phyloP scores from a whole-genome alignment of 2,329 filamentous ascomycete genomes.

The Camptophora hylomeconis region DNA sequence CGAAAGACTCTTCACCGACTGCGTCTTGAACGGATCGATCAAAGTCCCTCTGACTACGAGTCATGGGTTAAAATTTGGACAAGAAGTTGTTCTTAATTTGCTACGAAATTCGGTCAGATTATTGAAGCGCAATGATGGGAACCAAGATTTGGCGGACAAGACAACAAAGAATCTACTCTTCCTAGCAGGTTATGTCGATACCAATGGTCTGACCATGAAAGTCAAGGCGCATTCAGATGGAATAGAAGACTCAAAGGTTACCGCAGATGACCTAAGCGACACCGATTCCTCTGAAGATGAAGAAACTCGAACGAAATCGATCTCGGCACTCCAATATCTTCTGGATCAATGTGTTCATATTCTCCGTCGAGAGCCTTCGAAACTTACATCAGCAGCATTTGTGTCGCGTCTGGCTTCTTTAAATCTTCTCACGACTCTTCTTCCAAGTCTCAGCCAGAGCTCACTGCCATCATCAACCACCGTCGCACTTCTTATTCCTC shows the following conservation, averaged over 20 bases:
- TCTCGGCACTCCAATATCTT: constrained; percentile 55
- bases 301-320: constrained; percentile 26
- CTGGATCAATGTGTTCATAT: constrained; percentile 67
- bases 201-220: constrained; percentile 40
- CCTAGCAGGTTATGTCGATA: constrained; percentile 53
- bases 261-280: constrained; percentile 24
- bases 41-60: constrained; percentile 54
- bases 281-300: constrained; percentile 34
- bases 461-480: constrained; percentile 53
- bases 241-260: constrained; percentile 28
- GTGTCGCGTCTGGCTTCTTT: constrained; percentile 65
- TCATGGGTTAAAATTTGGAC: constrained; percentile 54
- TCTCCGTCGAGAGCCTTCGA: constrained; percentile 60
- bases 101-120: constrained; percentile 44
- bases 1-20: constrained; percentile 67
- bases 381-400: constrained; percentile 48
- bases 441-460: constrained; percentile 44
- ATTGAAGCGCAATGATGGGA: constrained; percentile 51
- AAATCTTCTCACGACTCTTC: constrained; percentile 58
- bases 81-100: constrained; percentile 48
- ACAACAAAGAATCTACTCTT: constrained; percentile 72
- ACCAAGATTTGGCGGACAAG: constrained; percentile 65
- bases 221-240: constrained; percentile 29
- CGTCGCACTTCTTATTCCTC: constrained; percentile 51
- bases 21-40: constrained; percentile 43